A percentile compares a stretch with the other conserved stretches of the same genome.
These are phyloP conservation scores for Lactarius trivialis DNA, from an alignment of 768 basidiomycete genomes.

Conservation along the genomic window DNA sequence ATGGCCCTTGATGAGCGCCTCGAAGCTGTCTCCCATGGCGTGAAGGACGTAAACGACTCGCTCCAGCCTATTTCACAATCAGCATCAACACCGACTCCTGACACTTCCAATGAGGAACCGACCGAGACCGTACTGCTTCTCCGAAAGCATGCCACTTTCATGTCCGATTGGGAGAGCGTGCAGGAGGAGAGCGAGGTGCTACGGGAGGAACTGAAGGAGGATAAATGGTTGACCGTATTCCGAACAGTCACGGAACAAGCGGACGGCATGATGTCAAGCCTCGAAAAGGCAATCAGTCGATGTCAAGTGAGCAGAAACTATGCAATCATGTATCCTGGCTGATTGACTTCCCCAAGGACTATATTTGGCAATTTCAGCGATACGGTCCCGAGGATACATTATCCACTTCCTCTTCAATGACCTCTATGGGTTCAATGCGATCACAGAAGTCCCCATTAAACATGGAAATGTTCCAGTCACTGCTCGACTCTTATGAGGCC, in stretches of 20 bases:
- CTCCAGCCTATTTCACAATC: conserved; percentile 52
- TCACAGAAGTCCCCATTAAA: conserved; percentile 48
- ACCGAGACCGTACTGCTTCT: conserved; percentile 47
- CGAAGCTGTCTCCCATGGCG: conserved; percentile 63
- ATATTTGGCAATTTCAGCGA: conserved; percentile 76
- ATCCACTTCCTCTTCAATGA: conserved; percentile 34
- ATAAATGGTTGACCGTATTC: conserved; percentile 95
- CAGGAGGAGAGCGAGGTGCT: conserved; percentile 75
- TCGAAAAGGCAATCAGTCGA: conserved; percentile 88
- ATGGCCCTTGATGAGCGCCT: conserved; percentile 74
- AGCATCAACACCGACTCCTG: conserved; percentile 42
- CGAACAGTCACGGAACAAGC: conserved; percentile 91
- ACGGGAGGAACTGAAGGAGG: conserved; percentile 90
- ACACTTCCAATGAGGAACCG: conserved; percentile 31
- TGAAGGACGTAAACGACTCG: conserved; percentile 61
- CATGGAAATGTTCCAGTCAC: conserved; percentile 55
- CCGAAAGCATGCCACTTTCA: conserved; percentile 67
- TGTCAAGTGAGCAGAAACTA: conserved; percentile 60
- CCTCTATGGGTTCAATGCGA: conserved; percentile 34
- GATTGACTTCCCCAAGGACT: conserved; percentile 47
- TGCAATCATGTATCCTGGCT: neutral
- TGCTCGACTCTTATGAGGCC: conserved; percentile 74
- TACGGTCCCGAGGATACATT: conserved; percentile 42
- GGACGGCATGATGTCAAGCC: conserved; percentile 93
- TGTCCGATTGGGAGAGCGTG: conserved; percentile 75